These are phyloP conservation scores for Hysterium pulicare DNA, from an alignment of 2,329 filamentous ascomycete species.

Conservation along the genomic window DNA sequence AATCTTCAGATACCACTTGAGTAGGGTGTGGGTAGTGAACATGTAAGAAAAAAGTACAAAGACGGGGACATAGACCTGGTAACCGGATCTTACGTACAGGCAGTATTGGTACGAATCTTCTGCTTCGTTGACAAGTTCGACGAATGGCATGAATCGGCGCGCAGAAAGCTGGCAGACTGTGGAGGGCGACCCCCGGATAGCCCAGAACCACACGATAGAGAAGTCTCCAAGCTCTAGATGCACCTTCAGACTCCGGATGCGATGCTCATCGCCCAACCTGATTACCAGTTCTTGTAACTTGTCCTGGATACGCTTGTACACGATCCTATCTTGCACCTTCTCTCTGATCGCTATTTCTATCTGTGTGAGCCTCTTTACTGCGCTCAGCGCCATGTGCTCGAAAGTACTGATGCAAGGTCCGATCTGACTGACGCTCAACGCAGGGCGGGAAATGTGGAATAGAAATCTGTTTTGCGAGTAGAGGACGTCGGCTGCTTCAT, in stretches of 20 bases:
- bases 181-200: too few species aligned
- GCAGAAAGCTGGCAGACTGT: too few species aligned
- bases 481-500: not conserved
- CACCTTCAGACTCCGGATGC: not conserved
- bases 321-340: not conserved
- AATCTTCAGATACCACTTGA: too few species aligned
- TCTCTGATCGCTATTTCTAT: not conserved
- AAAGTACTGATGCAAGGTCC: not conserved
- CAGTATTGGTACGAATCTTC: not conserved
- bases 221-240: not conserved
- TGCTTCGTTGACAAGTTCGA: too few species aligned
- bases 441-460: not conserved
- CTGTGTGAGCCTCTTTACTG: not conserved
- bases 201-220: not conserved
- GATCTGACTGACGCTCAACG: not conserved
- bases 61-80: too few species aligned
- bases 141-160: not conserved
- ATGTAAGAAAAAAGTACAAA: too few species aligned
- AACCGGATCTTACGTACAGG: too few species aligned
- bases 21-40: too few species aligned
- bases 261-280: not conserved
- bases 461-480: not conserved
- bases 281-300: not conserved
- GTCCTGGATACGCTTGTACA: not conserved
- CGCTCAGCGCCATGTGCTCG: not conserved